Conservation (phyloP, 2,329 filamentous ascomycete species). For the Claviceps fusiformis region DNA sequence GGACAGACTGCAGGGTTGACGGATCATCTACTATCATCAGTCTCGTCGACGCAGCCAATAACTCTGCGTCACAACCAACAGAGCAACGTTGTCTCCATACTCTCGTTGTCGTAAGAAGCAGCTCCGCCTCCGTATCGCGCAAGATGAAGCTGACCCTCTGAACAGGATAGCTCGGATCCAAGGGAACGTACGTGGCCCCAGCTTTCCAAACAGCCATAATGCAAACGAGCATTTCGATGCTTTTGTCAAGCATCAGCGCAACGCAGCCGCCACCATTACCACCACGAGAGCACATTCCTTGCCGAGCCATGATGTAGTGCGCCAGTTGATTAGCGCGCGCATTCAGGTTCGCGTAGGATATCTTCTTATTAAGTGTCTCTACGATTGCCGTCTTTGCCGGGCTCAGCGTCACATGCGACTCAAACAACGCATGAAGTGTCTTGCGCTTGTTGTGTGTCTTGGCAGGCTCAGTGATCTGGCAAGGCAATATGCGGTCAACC, state of each 20-base stretch:
- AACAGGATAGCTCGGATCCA: neutral
- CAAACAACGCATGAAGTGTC: neutral
- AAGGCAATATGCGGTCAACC: neutral
- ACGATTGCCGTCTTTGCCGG: neutral
- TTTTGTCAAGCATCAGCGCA: neutral
- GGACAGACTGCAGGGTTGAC: neutral
- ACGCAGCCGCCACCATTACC: neutral
- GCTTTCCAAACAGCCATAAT: conserved; percentile 1
- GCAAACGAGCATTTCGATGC: neutral
- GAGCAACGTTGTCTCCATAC: neutral
- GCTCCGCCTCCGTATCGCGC: neutral
- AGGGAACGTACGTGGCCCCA: neutral
- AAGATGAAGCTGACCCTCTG: neutral
- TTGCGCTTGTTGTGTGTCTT: neutral
- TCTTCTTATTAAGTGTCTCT: neutral
- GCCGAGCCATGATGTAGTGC: neutral
- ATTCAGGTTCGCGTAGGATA: neutral
- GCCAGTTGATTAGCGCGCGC: neutral
- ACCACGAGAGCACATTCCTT: neutral
- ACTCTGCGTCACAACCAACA: neutral
- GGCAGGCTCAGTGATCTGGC: neutral
- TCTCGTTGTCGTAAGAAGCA: neutral
- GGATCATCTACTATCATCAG: neutral
- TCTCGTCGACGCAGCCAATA: neutral
- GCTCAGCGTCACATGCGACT: neutral